phyloP scores from a whole-genome alignment of 805 yeast species.

The Zygoascus tannicola region DNA sequence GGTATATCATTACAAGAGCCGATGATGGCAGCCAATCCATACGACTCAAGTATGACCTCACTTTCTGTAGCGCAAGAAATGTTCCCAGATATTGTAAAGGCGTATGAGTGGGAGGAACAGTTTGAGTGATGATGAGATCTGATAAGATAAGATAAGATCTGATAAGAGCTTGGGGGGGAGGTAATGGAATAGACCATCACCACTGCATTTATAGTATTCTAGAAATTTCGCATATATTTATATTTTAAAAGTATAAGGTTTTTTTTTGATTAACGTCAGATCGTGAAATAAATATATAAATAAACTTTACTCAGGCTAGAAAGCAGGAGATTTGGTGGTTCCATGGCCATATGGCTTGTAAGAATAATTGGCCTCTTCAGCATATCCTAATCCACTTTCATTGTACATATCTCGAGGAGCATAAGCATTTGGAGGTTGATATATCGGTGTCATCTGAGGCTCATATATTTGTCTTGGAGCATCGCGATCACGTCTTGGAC shows the following conservation, averaged over 20 bases:
- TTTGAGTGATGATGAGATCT: constrained; percentile 12
- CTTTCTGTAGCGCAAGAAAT: constrained; percentile 5
- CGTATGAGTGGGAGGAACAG: constrained; percentile 19
- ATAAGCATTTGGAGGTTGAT: not conserved
- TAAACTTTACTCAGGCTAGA: too few relatives aligned
- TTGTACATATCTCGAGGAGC: not conserved
- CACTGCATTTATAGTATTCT: too few relatives aligned
- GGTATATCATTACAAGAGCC: constrained; percentile 2
- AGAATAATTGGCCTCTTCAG: not conserved
- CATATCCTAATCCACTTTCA: not conserved
- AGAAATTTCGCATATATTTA: too few relatives aligned
- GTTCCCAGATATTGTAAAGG: constrained; percentile 5
- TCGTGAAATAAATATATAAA: too few relatives aligned
- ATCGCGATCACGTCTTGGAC: not conserved
- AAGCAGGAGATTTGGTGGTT: not conserved
- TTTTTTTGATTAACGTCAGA: too few relatives aligned
- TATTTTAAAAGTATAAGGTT: too few relatives aligned
- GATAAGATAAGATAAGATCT: not conserved
- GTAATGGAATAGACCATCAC: too few relatives aligned
- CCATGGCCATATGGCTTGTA: not conserved
- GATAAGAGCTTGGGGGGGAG: not conserved
- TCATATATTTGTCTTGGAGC: not conserved
- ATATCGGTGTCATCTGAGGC: not conserved
- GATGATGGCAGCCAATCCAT: not conserved
- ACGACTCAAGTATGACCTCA: not conserved